These are phyloP conservation scores for Dentiscutata heterogama DNA, from an alignment of 371 early-diverging fungal genomes.

Conservation along the genomic window DNA sequence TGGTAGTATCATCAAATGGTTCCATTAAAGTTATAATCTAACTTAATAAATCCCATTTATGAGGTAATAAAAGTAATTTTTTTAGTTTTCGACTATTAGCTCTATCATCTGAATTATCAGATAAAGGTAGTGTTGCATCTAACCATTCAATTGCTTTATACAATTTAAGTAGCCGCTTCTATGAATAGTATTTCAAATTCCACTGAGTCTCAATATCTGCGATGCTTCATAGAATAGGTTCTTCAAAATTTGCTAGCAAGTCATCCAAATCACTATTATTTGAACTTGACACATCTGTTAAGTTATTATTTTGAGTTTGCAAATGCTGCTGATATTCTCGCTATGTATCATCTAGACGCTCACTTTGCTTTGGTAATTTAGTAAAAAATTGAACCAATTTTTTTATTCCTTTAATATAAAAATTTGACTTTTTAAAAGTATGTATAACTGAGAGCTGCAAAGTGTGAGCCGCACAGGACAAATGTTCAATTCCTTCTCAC, in stretches of 20 bases:
- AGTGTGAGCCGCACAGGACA: not conserved
- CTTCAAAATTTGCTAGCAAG: not conserved
- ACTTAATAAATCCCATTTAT: constrained; percentile 4
- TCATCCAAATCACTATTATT: not conserved
- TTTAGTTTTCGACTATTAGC: not conserved
- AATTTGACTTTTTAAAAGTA: not conserved
- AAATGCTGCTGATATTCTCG: not conserved
- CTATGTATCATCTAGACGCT: not conserved
- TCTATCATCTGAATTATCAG: not conserved
- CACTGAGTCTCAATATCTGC: not conserved
- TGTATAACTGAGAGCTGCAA: not conserved
- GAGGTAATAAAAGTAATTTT: not conserved
- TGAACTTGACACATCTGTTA: too few relatives aligned
- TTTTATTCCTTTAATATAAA: constrained; percentile 1
- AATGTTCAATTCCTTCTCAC: not conserved
- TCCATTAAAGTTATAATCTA: not conserved
- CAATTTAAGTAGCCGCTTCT: not conserved
- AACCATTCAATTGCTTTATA: constrained; percentile 6
- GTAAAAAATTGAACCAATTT: constrained; percentile 16
- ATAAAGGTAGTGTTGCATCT: not conserved
- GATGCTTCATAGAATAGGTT: not conserved
- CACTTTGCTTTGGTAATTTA: not conserved
- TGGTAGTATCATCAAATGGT: constrained; percentile 7
- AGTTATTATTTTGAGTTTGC: too few relatives aligned
- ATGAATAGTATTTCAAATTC: not conserved